Evolutionary conservation across 2,329 filamentous ascomycete genomes (phyloP), one percentile per base, ranked within the genome.

Genomic region (Penicillium sp.): DNA sequence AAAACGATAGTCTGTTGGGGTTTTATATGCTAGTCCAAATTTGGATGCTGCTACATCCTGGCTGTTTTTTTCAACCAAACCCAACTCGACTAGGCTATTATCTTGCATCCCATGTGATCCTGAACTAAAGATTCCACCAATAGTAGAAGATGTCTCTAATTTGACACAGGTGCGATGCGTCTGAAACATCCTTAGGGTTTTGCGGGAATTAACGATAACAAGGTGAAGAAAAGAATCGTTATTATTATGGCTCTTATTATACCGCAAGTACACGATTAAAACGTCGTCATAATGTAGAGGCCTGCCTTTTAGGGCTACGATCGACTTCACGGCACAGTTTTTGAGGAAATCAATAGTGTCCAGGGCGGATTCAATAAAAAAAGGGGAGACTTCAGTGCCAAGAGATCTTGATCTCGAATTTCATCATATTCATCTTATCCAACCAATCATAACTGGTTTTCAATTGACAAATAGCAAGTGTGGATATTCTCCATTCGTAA

Each of bases 361-460:
- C 6, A 29, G n/a, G n/a, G 42, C 41, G 38, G 47, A 25, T 38
- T 55, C 47, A 51, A 51, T 55, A 55, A 12, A 49, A 49, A 35
- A 9, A 36, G n/a, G 10, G 31, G 27, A 36, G n/a, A 44, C 31
- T 21, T 45, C 13, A 7, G 33, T 35, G 53, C 54, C 54, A 53
- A 53, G 54, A 57, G 54, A 57, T 57, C 54, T 57, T 47, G 39
- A 57, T 57, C 54, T 42, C 38, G 8, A 51, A 27, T 23, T 25
- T n/a, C 42, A 17, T 41, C 33, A 3, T 35, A 35, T 35, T 35
- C 6, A 17, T 35, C 33, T 13, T 27, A 38, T 23, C 15, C 17
- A 19, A 8, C 54, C 54, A 57, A 57, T 57, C 17, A 54, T 19
- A 39, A 33, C 31, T 15, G 0, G 6, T 7, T 15, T 1, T 27